phyloP scores from a whole-genome alignment of 1,284 basidiomycete genomes.

The Leccinum subrobustum region DNA sequence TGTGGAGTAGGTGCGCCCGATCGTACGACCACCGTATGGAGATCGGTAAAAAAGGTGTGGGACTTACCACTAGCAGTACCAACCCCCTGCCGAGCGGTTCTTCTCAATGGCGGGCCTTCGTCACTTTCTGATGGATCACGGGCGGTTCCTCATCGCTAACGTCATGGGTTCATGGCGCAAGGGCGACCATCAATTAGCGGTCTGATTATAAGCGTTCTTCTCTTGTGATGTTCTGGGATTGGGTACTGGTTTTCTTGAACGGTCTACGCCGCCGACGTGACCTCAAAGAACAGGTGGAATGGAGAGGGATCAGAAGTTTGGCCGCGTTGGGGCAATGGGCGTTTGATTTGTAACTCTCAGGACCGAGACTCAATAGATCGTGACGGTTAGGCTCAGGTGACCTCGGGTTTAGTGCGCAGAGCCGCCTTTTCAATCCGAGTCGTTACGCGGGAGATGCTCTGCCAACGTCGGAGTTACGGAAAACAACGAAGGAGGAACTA shows the following conservation, averaged over 20 bases:
- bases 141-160: slow-evolving; percentile 1
- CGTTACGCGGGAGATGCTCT: neutral
- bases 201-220: neutral
- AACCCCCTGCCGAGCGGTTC: slow-evolving; percentile 3
- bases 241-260: neutral
- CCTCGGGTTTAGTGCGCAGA: slow-evolving; percentile 1
- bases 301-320: neutral
- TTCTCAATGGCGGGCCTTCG: slow-evolving; percentile 16
- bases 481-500: neutral
- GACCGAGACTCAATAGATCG: neutral
- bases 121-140: slow-evolving; percentile 14
- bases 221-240: neutral
- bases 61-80: slow-evolving; percentile 1
- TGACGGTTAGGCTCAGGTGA: neutral
- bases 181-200: slow-evolving; percentile 1
- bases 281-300: neutral
- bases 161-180: slow-evolving; percentile 3
- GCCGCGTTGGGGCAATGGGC: neutral
- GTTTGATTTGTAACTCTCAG: neutral
- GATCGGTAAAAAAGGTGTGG: neutral
- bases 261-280: neutral
- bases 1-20: slow-evolving; percentile 20
- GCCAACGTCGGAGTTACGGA: neutral
- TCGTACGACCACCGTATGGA: neutral
- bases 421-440: neutral